These are phyloP conservation scores for Sarocladium oryzae DNA, from an alignment of 2,329 filamentous ascomycete genomes.

Conservation along the genomic window DNA sequence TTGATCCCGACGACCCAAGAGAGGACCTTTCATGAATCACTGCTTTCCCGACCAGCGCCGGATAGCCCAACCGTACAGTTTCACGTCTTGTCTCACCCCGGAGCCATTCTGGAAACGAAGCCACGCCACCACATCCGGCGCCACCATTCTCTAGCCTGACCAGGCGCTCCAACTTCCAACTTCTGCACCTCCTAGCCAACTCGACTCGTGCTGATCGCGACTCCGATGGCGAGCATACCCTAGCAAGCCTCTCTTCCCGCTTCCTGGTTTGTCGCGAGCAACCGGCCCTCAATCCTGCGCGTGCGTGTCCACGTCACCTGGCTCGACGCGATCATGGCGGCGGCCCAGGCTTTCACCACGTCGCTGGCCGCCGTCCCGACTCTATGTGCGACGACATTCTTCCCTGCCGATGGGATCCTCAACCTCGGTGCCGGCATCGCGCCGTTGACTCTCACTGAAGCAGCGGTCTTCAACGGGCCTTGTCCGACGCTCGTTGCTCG, in stretches of 20 bases:
- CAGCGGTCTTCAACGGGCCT: constrained; percentile 46
- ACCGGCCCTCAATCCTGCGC: not conserved
- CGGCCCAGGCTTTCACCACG: constrained; percentile 14
- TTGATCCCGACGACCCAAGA: not conserved
- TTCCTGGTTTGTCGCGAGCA: not conserved
- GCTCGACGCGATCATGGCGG: constrained; percentile 5
- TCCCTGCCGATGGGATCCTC: constrained; percentile 39
- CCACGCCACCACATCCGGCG: not conserved
- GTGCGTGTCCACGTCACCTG: constrained; percentile 2
- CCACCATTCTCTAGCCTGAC: no score
- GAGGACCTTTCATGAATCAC: no score
- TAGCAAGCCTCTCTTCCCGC: not conserved
- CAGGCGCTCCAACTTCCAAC: no score
- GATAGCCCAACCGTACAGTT: no score
- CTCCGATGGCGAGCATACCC: constrained; percentile 6
- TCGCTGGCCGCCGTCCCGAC: constrained; percentile 23
- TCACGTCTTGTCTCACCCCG: not conserved
- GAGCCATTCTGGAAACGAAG: not conserved
- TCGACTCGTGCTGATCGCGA: not conserved
- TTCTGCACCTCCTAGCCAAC: not conserved
- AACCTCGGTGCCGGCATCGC: constrained; percentile 44
- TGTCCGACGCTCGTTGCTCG: constrained; percentile 18
- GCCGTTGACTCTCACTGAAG: constrained; percentile 50
- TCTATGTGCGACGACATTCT: constrained; percentile 34
- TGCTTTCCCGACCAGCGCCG: no score